Conservation (phyloP, 441 rosid species). For the Mallotus repandus region DNA sequence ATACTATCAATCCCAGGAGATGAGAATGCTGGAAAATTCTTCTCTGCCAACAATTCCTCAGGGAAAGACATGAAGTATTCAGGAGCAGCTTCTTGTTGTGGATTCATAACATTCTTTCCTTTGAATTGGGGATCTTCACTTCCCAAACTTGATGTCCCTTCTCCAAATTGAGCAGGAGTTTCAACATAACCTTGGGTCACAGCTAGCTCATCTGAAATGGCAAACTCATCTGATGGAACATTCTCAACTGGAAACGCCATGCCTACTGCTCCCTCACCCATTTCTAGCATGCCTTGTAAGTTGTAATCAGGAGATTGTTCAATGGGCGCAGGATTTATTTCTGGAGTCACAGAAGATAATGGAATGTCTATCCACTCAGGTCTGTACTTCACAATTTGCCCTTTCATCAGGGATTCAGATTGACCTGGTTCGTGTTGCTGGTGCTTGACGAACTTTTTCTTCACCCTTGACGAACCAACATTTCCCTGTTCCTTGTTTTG, state of each 20-base stretch:
- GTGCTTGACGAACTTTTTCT: conserved; percentile 51
- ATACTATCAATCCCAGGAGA: conserved; percentile 40
- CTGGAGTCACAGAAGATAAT: conserved; percentile 26
- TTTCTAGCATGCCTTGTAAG: conserved; percentile 30
- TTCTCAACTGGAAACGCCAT: conserved; percentile 34
- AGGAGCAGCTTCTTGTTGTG: conserved; percentile 37
- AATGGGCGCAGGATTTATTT: conserved; percentile 22
- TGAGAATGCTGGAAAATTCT: conserved; percentile 36
- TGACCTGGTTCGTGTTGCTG: conserved; percentile 40
- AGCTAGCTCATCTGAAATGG: conserved; percentile 20
- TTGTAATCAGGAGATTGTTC: conserved; percentile 35
- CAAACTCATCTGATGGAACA: conserved; percentile 23
- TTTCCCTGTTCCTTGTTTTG: conserved; percentile 49
- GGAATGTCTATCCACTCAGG: conserved; percentile 35
- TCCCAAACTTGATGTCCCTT: conserved; percentile 38
- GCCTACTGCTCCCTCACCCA: conserved; percentile 31
- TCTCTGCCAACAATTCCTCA: conserved; percentile 34
- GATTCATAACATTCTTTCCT: conserved; percentile 45
- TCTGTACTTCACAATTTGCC: conserved; percentile 44
- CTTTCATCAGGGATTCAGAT: conserved; percentile 39
- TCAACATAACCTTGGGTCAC: conserved; percentile 20
- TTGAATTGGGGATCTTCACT: conserved; percentile 32
- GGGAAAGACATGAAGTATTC: conserved; percentile 47
- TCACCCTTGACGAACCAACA: conserved; percentile 39
- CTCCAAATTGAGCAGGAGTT: conserved; percentile 26